Evolutionary conservation across 2,329 filamentous ascomycete genomes (phyloP), one percentile per base, ranked within the genome.

Genomic region (Aurifilum marmelostoma): DNA sequence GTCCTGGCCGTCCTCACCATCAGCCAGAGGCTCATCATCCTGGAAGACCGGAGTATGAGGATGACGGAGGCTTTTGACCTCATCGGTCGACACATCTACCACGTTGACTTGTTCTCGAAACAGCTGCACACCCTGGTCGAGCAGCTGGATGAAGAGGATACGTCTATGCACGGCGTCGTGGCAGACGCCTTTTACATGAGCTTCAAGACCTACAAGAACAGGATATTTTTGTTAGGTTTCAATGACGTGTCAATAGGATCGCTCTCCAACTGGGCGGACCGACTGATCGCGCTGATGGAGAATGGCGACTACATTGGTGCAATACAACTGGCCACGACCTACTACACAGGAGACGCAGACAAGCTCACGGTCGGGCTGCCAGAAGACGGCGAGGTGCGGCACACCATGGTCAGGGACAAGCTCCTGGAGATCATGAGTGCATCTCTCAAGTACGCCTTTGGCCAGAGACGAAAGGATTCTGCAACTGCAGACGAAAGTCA

Each of bases 121-220:
- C 96, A 98, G 76, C 83, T 99, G 16, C 91, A 93, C 75, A 87
- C 84, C 24, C 86, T 98, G 7, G 93, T 99, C 29, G 96, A 98
- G 78, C 91, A 94, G 71, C 83, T 96, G 24, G 91, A 97, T 72
- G 94, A 97, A 73, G 89, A 94, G 69, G 94, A 97, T 74, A 84
- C 88, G 0, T 92, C 93, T 0, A 92, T 98, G 89, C 96, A 98
- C 79, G 95, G 95, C 2, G 94, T 98, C 11, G 93, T 98, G 62
- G 95, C 95, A 9, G 96, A 99, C 83, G 96, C 94, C 0, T 99
- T 97, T 75, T 95, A 95, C 77, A 98, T 98, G 93, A 97, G 95
- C 79, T 95, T 98, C 80, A 93, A 92, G 75, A 88, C 93, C 3
- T 99, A 98, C 81, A 99, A 98, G 79, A 94, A 96, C 6, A 88